phyloP scores from a whole-genome alignment of 2,329 filamentous ascomycete genomes.

The Ustulina deusta region DNA sequence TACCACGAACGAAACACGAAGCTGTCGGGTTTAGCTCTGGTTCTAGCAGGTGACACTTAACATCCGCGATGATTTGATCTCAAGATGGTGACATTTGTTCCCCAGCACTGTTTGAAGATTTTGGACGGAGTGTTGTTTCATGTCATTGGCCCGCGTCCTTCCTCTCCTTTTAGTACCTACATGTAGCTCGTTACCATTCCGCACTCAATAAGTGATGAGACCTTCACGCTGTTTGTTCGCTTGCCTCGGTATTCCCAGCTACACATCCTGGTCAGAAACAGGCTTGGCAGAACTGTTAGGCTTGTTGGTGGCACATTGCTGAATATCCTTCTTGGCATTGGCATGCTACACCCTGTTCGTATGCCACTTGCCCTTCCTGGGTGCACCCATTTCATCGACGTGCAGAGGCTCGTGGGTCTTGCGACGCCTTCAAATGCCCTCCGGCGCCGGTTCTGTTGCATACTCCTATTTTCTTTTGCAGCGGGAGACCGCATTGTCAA shows the following conservation, averaged over 20 bases:
- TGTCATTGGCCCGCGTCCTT: slow-evolving; percentile 6
- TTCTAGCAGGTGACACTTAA: slow-evolving; percentile 46
- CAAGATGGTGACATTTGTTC: slow-evolving; percentile 21
- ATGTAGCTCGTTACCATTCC: slow-evolving; percentile 18
- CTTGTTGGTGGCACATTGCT: slow-evolving; percentile 29
- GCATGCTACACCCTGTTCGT: slow-evolving; percentile 40
- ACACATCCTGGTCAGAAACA: slow-evolving; percentile 25
- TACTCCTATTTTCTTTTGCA: slow-evolving; percentile 32
- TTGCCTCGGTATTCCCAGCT: slow-evolving; percentile 21
- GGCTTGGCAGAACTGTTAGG: slow-evolving; percentile 25
- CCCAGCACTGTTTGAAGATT: slow-evolving; percentile 4
- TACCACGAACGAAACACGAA: slow-evolving; percentile 27
- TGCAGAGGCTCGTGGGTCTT: slow-evolving; percentile 44
- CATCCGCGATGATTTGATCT: slow-evolving; percentile 28
- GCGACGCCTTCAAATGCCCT: slow-evolving; percentile 15
- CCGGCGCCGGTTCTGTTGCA: slow-evolving; percentile 28
- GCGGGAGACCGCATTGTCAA: slow-evolving; percentile 34
- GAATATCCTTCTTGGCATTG: slow-evolving; percentile 30
- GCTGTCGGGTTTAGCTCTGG: slow-evolving; percentile 43
- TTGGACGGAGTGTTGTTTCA: slow-evolving; percentile 7
- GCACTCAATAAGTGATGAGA: background rate
- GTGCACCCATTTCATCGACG: slow-evolving; percentile 46
- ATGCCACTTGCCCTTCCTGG: slow-evolving; percentile 46
- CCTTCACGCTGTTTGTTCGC: slow-evolving; percentile 16
- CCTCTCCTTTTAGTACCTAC: slow-evolving; percentile 11